Conservation (phyloP, 2,329 filamentous ascomycete genomes). For the Trichophyton rubrum region DNA sequence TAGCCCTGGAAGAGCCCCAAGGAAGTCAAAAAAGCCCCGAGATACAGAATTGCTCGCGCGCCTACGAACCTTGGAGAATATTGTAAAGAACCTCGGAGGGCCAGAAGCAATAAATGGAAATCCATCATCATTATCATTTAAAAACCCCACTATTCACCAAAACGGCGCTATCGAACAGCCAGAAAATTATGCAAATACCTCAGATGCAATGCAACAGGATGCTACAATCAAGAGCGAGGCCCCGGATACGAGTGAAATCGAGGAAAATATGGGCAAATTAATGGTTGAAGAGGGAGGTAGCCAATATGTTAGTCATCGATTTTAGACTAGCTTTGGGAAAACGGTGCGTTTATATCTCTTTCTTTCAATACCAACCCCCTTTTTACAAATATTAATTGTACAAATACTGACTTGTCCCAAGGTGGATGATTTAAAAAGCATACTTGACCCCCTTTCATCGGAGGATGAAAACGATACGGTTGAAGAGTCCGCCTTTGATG, state of each 20-base stretch:
- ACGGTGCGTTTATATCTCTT: conserved; percentile 33
- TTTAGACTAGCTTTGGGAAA: conserved; percentile 49
- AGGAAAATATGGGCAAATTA: conserved; percentile 43
- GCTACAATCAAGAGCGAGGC: not conserved
- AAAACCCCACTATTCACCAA: conserved; percentile 8
- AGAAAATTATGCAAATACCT: not conserved
- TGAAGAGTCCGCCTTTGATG: conserved; percentile 30
- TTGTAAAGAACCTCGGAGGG: conserved; percentile 42
- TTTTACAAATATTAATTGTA: not conserved
- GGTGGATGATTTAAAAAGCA: conserved; percentile 51
- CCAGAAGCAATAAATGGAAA: conserved; percentile 31
- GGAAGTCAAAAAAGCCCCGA: conserved; percentile 45
- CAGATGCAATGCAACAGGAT: not conserved
- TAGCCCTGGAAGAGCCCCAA: conserved; percentile 46
- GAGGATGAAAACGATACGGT: conserved; percentile 44
- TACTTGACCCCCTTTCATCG: conserved; percentile 45
- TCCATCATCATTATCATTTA: conserved; percentile 20
- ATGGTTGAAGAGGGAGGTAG: conserved; percentile 48
- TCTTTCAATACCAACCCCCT: not conserved
- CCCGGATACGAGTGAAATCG: conserved; percentile 13
- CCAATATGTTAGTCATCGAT: conserved; percentile 49
- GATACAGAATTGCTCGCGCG: conserved; percentile 50
- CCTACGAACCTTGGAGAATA: conserved; percentile 46
- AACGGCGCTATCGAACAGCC: not conserved
- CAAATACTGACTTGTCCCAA: conserved; percentile 14